Conservation (phyloP, 2,329 filamentous ascomycete species). For the Dichotomopilus funicola region DNA sequence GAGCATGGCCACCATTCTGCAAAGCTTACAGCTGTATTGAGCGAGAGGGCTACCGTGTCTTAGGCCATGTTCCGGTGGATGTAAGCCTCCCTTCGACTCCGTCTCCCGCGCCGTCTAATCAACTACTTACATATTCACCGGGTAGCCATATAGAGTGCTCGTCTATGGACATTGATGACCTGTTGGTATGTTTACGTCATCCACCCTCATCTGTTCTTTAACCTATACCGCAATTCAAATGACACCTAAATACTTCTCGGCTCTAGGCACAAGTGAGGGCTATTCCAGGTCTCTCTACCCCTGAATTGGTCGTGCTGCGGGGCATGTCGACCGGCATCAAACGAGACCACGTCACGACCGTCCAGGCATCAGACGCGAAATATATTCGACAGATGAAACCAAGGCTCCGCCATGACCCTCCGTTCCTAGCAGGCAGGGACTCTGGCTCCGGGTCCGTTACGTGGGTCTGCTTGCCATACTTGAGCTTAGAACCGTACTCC, state of each 20-base stretch:
- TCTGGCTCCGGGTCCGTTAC: slow-evolving; percentile 22
- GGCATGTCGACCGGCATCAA: slow-evolving; percentile 34
- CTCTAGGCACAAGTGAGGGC: slow-evolving; percentile 31
- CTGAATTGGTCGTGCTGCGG: slow-evolving; percentile 5
- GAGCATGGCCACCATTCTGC: slow-evolving; percentile 8
- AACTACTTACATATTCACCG: not conserved
- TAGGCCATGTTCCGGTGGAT: slow-evolving; percentile 39
- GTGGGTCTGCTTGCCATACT: slow-evolving; percentile 44
- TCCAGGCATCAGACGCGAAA: slow-evolving; percentile 32
- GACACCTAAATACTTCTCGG: not conserved
- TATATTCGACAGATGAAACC: slow-evolving; percentile 39
- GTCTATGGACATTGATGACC: slow-evolving; percentile 37
- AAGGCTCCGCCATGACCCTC: slow-evolving; percentile 31
- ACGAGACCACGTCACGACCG: slow-evolving; percentile 31
- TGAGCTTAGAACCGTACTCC: slow-evolving; percentile 39
- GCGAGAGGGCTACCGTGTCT: slow-evolving; percentile 24
- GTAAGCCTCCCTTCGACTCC: not conserved
- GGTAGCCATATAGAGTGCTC: slow-evolving; percentile 34
- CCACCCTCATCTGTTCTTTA: not conserved
- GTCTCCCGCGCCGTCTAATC: not conserved
- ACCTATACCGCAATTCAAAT: not conserved
- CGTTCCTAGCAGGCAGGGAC: slow-evolving; percentile 22
- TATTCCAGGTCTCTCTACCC: slow-evolving; percentile 28
- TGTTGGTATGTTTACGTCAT: slow-evolving; percentile 29
- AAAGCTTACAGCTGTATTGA: slow-evolving; percentile 31